Evolutionary conservation across 164 flowering plant genomes (phyloP).

Genomic region (Berberis thunbergii): DNA sequence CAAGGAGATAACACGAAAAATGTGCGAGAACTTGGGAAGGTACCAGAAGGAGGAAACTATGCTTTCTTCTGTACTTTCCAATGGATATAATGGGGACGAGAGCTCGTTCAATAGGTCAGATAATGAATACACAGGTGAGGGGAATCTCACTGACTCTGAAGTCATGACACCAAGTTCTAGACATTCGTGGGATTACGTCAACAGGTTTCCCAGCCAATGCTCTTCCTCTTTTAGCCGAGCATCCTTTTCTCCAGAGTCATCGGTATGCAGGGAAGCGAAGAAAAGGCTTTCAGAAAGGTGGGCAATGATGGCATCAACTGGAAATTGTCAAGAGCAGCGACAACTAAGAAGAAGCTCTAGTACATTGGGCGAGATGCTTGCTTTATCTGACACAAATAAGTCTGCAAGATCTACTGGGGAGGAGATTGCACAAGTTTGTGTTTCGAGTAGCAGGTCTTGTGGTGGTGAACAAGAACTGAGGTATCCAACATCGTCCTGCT

Average conservation of each 20-base stretch:
- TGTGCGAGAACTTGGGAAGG: conserved; percentile 46
- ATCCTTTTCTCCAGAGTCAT: conserved; percentile 82
- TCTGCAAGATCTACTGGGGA: conserved; percentile 25
- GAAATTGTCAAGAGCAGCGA: conserved; percentile 48
- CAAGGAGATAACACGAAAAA: conserved; percentile 50
- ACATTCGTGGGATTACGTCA: conserved; percentile 72
- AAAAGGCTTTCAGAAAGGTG: conserved; percentile 93
- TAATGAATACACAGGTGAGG: conserved; percentile 44
- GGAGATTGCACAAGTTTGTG: conserved; percentile 12
- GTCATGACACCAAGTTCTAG: conserved; percentile 69
- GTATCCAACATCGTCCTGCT: conserved; percentile 20
- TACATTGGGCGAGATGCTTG: conserved; percentile 96
- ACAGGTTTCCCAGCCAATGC: conserved; percentile 58
- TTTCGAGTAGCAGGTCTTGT: conserved; percentile 19
- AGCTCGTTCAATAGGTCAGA: conserved; percentile 78
- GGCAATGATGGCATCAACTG: conserved; percentile 72
- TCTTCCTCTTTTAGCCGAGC: conserved; percentile 65
- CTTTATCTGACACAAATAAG: conserved; percentile 64
- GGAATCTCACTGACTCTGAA: conserved; percentile 71
- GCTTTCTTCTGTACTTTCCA: conserved; percentile 65
- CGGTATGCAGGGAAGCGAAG: conserved; percentile 92
- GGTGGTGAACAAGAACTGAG: conserved; percentile 33
- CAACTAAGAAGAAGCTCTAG: conserved; percentile 65
- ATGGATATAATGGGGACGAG: conserved; percentile 79
- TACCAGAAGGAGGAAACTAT: conserved; percentile 52